Evolutionary conservation across 106 monocot species (phyloP).

Genomic region (Dioscorea zingiberensis): DNA sequence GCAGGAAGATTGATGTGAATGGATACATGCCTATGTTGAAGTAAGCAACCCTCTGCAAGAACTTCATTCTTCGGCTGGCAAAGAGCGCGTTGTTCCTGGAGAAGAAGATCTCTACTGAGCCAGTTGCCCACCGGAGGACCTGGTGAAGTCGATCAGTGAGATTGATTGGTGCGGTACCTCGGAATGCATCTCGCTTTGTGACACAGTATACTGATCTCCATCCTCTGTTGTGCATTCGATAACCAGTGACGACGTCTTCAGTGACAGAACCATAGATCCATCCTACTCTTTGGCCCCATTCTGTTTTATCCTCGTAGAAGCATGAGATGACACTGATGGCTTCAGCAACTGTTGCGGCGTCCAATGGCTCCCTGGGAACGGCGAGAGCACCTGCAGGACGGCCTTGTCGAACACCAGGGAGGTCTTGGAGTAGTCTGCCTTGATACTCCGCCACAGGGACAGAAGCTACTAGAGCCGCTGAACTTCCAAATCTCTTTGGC

Average conservation of each 20-base stretch:
- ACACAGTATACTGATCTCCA: slow-evolving; percentile 94
- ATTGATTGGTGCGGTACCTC: slow-evolving; percentile 94
- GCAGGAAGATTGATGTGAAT: slow-evolving; percentile 81
- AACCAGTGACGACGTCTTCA: slow-evolving; percentile 96
- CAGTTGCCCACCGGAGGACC: slow-evolving; percentile 97
- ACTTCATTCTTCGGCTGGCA: slow-evolving; percentile 77
- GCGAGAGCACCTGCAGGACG: slow-evolving; percentile 73
- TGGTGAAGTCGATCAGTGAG: slow-evolving; percentile 93
- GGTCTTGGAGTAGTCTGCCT: slow-evolving; percentile 79
- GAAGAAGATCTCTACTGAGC: slow-evolving; percentile 99
- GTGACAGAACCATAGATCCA: slow-evolving; percentile 99
- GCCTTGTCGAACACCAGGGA: slow-evolving; percentile 44
- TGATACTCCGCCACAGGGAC: slow-evolving; percentile 93
- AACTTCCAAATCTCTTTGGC: slow-evolving; percentile 76
- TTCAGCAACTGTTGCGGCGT: slow-evolving; percentile 81
- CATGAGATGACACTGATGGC: slow-evolving; percentile 88
- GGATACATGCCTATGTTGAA: slow-evolving; percentile 93
- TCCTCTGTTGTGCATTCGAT: slow-evolving; percentile 96
- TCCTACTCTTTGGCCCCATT: slow-evolving; percentile 83
- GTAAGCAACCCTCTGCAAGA: slow-evolving; percentile 85
- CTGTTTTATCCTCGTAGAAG: slow-evolving; percentile 91
- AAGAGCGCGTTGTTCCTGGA: slow-evolving; percentile 89
- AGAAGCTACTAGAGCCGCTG: slow-evolving; percentile 50
- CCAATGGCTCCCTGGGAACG: slow-evolving; percentile 76
- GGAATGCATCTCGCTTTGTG: slow-evolving; percentile 81